These are phyloP conservation scores for Atkinsonella hypoxylon DNA, from an alignment of 2,329 filamentous ascomycete species.

Conservation along the genomic window DNA sequence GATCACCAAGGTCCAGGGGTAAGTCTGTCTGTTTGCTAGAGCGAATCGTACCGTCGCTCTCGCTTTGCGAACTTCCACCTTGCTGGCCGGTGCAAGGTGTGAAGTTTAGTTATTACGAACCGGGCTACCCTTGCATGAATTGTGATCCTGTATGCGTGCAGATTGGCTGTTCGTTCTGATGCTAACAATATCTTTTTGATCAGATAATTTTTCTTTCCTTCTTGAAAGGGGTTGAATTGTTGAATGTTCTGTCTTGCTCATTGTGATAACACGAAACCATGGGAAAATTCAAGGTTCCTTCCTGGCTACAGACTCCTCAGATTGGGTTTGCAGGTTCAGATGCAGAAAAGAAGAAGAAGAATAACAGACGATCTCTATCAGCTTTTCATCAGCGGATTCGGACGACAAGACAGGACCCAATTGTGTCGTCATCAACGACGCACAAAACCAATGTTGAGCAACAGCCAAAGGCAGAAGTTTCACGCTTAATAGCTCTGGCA, in stretches of 20 bases:
- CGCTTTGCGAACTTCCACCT: neutral
- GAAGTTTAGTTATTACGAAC: neutral
- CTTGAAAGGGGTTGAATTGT: neutral
- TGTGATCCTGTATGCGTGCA: neutral
- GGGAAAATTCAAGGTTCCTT: constrained; percentile 22
- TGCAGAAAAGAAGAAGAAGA: constrained; percentile 19
- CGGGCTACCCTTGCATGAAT: neutral
- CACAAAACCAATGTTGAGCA: neutral
- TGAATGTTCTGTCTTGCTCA: neutral
- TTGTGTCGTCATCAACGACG: neutral
- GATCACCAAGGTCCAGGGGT: neutral
- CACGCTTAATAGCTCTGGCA: constrained; percentile 33
- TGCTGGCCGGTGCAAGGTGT: neutral
- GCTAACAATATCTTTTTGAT: neutral
- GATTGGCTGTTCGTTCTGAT: neutral
- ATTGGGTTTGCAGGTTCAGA: constrained; percentile 10
- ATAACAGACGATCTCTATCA: constrained; percentile 22
- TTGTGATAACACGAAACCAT: constrained; percentile 11
- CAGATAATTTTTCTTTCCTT: neutral
- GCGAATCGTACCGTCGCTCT: neutral
- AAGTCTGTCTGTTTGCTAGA: neutral
- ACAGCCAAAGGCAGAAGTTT: constrained; percentile 13
- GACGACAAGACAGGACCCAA: constrained; percentile 12
- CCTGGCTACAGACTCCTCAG: constrained; percentile 20
- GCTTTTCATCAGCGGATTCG: constrained; percentile 14